A percentile compares a stretch with the other conserved stretches of the same genome.
Evolutionary conservation across 73 alveolate species (phyloP).

Genomic region (Durusdinium trenchii): DNA sequence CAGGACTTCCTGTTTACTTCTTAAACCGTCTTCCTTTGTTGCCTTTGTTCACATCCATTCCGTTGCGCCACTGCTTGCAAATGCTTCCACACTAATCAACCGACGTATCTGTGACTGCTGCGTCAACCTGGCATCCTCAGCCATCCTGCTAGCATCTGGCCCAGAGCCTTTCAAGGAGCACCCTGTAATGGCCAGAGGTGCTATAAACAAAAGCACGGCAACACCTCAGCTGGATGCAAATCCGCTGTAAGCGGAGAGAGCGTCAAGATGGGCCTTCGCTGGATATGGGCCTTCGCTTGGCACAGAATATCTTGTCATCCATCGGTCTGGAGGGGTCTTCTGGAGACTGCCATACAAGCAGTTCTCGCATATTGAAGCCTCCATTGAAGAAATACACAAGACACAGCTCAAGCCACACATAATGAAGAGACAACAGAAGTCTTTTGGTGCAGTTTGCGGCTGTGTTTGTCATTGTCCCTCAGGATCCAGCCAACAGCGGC

Average conservation of each 20-base stretch:
- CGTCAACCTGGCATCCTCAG: too few species aligned
- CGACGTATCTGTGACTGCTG: neutral
- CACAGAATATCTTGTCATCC: neutral
- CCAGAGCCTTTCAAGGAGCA: too few species aligned
- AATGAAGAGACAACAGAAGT: neutral
- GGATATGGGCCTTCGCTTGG: neutral
- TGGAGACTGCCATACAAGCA: neutral
- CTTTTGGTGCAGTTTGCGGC: neutral
- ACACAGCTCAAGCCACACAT: too few species aligned
- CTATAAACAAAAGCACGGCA: conserved; percentile 95
- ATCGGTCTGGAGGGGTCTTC: neutral
- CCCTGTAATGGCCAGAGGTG: neutral
- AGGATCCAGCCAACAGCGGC: conserved; percentile 44
- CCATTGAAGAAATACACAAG: too few species aligned
- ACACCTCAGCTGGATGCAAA: conserved; percentile 1
- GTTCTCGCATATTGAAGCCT: neutral
- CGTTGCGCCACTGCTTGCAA: too few species aligned
- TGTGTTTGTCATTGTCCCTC: neutral
- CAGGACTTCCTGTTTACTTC: too few species aligned
- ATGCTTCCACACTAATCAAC: neutral
- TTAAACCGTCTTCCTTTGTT: too few species aligned
- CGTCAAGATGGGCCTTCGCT: neutral
- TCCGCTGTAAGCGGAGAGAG: too few species aligned
- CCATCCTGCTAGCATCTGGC: too few species aligned
- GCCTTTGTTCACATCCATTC: too few species aligned